Evolutionary conservation across 2,329 filamentous ascomycete genomes (phyloP).

Genomic region (Exophiala sideris): DNA sequence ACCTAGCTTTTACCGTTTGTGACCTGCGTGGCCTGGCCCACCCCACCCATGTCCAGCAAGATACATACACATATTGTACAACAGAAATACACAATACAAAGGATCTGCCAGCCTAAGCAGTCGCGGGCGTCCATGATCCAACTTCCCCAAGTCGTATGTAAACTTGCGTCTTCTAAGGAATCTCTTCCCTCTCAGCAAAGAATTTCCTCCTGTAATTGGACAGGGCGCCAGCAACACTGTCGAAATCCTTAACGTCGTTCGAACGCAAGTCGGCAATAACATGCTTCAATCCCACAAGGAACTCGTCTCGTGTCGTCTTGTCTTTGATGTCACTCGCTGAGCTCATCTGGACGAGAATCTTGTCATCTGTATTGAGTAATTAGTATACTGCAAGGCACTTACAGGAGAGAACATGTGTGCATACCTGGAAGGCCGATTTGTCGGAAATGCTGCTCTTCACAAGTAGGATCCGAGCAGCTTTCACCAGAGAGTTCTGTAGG

Average conservation of each 20-base stretch:
- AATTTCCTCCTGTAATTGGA: conserved; percentile 47
- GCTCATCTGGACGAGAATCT: conserved; percentile 50
- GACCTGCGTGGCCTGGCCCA: too few relatives aligned
- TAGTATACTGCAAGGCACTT: conserved; percentile 31
- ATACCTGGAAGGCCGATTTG: conserved; percentile 71
- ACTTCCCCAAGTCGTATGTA: too few relatives aligned
- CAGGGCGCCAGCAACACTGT: conserved; percentile 47
- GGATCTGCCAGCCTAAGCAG: too few relatives aligned
- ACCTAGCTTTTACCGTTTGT: too few relatives aligned
- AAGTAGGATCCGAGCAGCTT: conserved; percentile 70
- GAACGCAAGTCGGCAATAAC: conserved; percentile 50
- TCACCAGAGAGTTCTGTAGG: conserved; percentile 68
- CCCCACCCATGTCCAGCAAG: too few relatives aligned
- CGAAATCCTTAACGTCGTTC: conserved; percentile 50
- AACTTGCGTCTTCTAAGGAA: not conserved
- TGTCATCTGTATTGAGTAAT: conserved; percentile 45
- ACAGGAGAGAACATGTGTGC: conserved; percentile 17
- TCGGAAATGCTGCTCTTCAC: conserved; percentile 76
- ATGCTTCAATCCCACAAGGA: conserved; percentile 45
- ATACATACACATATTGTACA: too few relatives aligned
- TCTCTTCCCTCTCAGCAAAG: conserved; percentile 16
- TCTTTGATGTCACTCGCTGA: conserved; percentile 46
- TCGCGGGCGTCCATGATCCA: too few relatives aligned
- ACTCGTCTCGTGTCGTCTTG: conserved; percentile 42
- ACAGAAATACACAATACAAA: too few relatives aligned